Evolutionary conservation across 1,284 basidiomycete genomes (phyloP).

Genomic region (Ganoderma sp.): DNA sequence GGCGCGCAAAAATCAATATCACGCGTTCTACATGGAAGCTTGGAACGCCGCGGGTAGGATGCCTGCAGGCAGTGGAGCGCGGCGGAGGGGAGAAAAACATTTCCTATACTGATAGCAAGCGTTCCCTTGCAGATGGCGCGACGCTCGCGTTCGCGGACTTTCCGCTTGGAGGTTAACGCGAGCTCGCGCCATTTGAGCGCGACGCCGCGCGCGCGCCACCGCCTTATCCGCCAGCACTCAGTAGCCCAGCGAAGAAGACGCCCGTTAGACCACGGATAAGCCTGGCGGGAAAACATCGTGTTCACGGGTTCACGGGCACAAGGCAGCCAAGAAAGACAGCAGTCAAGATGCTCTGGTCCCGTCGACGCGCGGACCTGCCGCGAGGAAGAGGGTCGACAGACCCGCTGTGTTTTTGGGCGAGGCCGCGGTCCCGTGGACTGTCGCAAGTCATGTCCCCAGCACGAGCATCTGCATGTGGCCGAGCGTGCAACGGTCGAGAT

Average conservation of each 20-base stretch:
- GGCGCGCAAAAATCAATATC: not conserved
- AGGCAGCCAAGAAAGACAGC: not conserved
- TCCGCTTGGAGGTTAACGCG: not conserved
- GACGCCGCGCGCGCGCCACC: not conserved
- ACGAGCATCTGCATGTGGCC: not conserved
- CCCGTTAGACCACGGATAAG: not conserved
- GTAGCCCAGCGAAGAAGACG: not conserved
- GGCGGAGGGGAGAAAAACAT: not conserved
- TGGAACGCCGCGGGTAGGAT: not conserved
- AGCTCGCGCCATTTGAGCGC: conserved; percentile 2
- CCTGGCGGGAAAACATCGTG: not conserved
- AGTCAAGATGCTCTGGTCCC: not conserved
- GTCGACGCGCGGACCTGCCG: too few species aligned
- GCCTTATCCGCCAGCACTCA: not conserved
- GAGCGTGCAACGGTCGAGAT: not conserved
- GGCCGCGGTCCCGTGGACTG: not conserved
- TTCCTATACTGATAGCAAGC: not conserved
- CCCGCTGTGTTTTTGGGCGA: not conserved
- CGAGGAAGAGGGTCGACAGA: not conserved
- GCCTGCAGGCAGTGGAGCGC: conserved; percentile 1
- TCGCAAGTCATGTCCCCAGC: not conserved
- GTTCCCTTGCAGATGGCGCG: not conserved
- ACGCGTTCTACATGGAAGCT: not conserved
- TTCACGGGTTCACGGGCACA: not conserved
- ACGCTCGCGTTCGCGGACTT: conserved; percentile 4